Percentiles rank a stretch among this genome's conserved stretches.
Evolutionary conservation across 768 basidiomycete species (phyloP).

Genomic region (Podaxis sp.): DNA sequence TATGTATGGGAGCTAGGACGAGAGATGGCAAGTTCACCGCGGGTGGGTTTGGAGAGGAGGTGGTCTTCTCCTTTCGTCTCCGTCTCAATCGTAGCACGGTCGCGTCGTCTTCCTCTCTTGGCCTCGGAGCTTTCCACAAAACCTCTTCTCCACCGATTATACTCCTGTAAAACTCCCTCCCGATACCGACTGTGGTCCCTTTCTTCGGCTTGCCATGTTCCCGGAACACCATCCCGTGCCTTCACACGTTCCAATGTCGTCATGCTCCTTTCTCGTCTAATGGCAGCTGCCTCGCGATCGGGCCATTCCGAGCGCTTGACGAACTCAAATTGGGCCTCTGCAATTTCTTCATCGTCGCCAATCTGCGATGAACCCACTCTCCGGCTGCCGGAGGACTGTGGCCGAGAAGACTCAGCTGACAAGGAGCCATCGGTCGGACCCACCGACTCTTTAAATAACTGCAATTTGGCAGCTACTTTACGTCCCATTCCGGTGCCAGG

Average conservation of each 20-base stretch:
- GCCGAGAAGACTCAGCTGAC: conserved; percentile 28
- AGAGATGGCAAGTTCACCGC: conserved; percentile 36
- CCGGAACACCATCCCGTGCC: conserved; percentile 46
- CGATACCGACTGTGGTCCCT: conserved; percentile 29
- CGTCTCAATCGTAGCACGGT: conserved; percentile 44
- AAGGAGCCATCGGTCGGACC: conserved; percentile 33
- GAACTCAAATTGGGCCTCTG: conserved; percentile 73
- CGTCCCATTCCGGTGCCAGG: conserved; percentile 58
- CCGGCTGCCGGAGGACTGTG: conserved; percentile 26
- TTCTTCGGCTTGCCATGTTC: conserved; percentile 33
- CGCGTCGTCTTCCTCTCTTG: conserved; percentile 61
- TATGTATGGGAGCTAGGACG: conserved; percentile 45
- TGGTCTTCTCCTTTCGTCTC: conserved; percentile 31
- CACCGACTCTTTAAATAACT: conserved; percentile 78
- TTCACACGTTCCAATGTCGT: conserved; percentile 55
- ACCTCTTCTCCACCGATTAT: conserved; percentile 59
- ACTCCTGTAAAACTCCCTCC: conserved; percentile 45
- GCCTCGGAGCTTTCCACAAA: conserved; percentile 27
- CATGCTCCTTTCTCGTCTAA: conserved; percentile 66
- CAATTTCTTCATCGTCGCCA: conserved; percentile 50
- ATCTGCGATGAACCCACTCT: conserved; percentile 28
- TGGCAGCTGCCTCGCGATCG: conserved; percentile 70
- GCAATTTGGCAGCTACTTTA: conserved; percentile 80
- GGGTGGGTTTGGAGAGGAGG: conserved; percentile 25
- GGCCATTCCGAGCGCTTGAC: conserved; percentile 87